These are phyloP conservation scores for Stephania yunnanensis DNA, from an alignment of 164 flowering plant species.

Conservation along the genomic window DNA sequence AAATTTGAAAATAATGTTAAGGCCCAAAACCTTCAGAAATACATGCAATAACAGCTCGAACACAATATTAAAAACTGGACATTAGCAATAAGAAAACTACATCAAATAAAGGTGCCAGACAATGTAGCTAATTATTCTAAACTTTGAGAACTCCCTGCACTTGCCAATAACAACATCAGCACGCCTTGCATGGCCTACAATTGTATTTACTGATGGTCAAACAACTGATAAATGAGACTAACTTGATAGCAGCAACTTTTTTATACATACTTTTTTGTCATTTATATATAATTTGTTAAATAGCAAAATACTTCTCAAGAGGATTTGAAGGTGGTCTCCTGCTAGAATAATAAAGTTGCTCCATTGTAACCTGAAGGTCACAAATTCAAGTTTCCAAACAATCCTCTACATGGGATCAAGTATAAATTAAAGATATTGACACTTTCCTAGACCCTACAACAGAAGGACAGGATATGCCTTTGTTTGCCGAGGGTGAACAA, in stretches of 20 bases:
- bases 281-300: background rate
- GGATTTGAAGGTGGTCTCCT: background rate
- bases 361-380: background rate
- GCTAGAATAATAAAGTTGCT: background rate
- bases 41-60: background rate
- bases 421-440: too few species aligned
- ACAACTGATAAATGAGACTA: background rate
- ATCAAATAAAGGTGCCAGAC: too few species aligned
- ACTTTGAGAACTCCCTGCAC: background rate
- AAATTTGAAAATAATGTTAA: conserved; percentile 18
- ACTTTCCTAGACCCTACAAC: too few species aligned
- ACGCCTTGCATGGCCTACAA: background rate
- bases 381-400: too few species aligned
- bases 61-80: background rate
- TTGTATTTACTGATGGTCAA: too few species aligned
- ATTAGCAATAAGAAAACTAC: background rate
- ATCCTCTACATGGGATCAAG: too few species aligned
- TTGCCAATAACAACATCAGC: background rate
- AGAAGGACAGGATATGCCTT: too few species aligned
- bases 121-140: too few species aligned
- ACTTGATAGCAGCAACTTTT: background rate
- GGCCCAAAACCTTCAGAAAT: background rate
- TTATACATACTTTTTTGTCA: background rate
- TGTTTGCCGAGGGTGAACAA: too few species aligned
- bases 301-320: background rate